Conservation (phyloP, 2,329 filamentous ascomycete species). For the Exutisphaerella laricina region DNA sequence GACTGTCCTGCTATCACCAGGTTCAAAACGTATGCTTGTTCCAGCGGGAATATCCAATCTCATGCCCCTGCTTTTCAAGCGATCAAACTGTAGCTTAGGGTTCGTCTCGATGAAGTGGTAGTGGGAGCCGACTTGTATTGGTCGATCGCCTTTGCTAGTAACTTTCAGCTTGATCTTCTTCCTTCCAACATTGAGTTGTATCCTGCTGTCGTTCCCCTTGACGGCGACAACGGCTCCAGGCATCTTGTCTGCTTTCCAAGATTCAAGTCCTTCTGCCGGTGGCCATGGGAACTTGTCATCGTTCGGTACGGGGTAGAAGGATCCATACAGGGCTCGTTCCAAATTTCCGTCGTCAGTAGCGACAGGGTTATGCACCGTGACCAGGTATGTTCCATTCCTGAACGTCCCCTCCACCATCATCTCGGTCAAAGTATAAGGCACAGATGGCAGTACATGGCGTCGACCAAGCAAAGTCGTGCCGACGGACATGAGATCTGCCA, state of each 20-base stretch:
- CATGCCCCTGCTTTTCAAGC: conserved; percentile 73
- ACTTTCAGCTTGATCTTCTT: conserved; percentile 69
- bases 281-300: conserved; percentile 51
- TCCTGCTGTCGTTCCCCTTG: conserved; percentile 55
- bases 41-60: conserved; percentile 85
- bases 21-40: conserved; percentile 89
- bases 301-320: conserved; percentile 74
- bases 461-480: conserved; percentile 90
- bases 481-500: conserved; percentile 88
- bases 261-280: conserved; percentile 53
- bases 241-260: conserved; percentile 58
- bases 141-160: conserved; percentile 80
- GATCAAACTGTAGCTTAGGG: conserved; percentile 82
- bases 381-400: conserved; percentile 81
- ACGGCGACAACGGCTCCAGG: conserved; percentile 75
- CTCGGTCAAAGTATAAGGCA: conserved; percentile 70
- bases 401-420: conserved; percentile 95
- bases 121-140: conserved; percentile 86
- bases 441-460: conserved; percentile 80
- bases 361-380: conserved; percentile 89
- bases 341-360: conserved; percentile 80
- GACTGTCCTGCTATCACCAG: conserved; percentile 85
- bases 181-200: conserved; percentile 68
- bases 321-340: conserved; percentile 81
- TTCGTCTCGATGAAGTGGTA: conserved; percentile 98